Base-by-base conservation (phyloP, 148 eudicot genomes). In the Persicaria tinctoria region DNA sequence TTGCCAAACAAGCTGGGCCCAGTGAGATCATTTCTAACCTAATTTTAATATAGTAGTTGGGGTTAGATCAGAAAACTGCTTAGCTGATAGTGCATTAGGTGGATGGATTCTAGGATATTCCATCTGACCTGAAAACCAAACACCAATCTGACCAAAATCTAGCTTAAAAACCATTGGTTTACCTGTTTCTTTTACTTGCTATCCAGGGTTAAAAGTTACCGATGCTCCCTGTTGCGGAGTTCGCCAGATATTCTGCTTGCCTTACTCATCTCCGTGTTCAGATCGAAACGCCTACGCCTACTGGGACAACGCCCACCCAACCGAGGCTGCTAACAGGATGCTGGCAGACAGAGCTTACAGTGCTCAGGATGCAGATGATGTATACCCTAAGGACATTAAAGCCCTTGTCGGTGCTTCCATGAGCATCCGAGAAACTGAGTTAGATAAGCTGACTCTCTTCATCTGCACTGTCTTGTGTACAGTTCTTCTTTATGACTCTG, bases 301-400 rank as follows among this genome's bases (percentile, higher is more conserved):
- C 48, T 79, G 78, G 78, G 81, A 79, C 63, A 75, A 75, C 50
- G 78, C 78, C 12, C 81, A 79, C 17, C 77, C 77, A 0, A 79
- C 78, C 0, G 78, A 79, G 63, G 78, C 75, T 23, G 81, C 75
- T 5, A 69, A 79, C 75, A 59, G 51, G 60, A 45, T 79, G 14
- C 50, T 75, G 44, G 81, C 81, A 6, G 46, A 50, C 10, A 63
- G 79, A 76, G 79, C 90, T 44, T 87, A 77, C 68, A 76, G 5
- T 1, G 60, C 85, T n/a, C 20, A 73, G 6, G n/a, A 50, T 32
- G 78, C 79, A 0, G 0, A 27, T 1, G 87, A 85, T 79, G 86
- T 80, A 5, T 78, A 68, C 57, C 93, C 93, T 0, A 27, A 80
- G 10, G 84, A 85, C 45, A 83, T 87, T 63, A 63, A 64, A 23